phyloP scores from a whole-genome alignment of 345 rosid species.

The Kandelia obovata region DNA sequence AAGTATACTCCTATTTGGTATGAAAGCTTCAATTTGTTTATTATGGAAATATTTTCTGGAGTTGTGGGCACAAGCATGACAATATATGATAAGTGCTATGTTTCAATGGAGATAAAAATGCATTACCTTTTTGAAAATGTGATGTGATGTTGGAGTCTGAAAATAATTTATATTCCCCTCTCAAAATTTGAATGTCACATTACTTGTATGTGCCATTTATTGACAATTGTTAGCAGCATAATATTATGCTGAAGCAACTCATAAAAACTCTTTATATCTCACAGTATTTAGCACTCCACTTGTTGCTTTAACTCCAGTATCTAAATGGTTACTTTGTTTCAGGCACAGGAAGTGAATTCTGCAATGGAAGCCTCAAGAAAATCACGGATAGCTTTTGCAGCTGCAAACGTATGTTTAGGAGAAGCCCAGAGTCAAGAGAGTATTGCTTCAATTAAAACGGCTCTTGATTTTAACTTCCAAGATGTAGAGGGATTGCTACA shows the following conservation, averaged over 20 bases:
- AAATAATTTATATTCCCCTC: too few species aligned
- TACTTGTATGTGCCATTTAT: too few species aligned
- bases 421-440: conserved; percentile 59
- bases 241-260: too few species aligned
- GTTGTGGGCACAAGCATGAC: background rate
- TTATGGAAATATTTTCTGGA: background rate
- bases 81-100: background rate
- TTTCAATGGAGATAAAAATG: background rate
- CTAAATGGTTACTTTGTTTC: conserved; percentile 21
- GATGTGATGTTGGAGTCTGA: too few species aligned
- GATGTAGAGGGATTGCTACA: conserved; percentile 76
- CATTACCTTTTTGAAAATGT: too few species aligned
- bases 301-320: background rate
- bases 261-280: background rate
- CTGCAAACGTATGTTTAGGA: conserved; percentile 45
- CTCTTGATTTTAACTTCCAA: conserved; percentile 94
- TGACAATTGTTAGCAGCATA: too few species aligned
- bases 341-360: conserved; percentile 73
- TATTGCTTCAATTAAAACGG: conserved; percentile 59
- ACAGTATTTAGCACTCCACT: background rate
- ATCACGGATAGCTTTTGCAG: conserved; percentile 62
- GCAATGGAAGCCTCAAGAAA: conserved; percentile 99
- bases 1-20: conserved; percentile 37
- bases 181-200: too few species aligned
- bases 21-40: background rate